Evolutionary conservation across 2,329 filamentous ascomycete genomes (phyloP).

Genomic region (Aureobasidium sp.): DNA sequence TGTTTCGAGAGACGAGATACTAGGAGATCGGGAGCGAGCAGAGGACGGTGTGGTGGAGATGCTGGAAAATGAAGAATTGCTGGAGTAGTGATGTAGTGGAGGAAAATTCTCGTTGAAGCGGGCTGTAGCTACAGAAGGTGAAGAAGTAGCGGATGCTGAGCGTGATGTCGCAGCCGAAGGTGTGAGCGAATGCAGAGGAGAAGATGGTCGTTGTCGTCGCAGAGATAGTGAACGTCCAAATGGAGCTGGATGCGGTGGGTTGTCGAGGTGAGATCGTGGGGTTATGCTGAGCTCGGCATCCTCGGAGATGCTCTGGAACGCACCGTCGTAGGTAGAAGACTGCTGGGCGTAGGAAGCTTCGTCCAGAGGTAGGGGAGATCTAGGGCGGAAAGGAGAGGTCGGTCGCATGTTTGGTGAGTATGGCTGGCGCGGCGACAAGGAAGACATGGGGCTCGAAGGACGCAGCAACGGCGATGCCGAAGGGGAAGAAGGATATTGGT

Average conservation of each 20-base stretch:
- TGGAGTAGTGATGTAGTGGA: slow-evolving; percentile 27
- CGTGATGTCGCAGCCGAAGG: slow-evolving; percentile 16
- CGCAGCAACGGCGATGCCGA: slow-evolving; percentile 26
- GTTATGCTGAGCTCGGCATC: slow-evolving; percentile 41
- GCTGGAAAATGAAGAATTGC: slow-evolving; percentile 35
- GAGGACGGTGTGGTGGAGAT: slow-evolving; percentile 66
- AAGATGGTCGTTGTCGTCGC: slow-evolving; percentile 35
- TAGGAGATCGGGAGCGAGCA: slow-evolving; percentile 81
- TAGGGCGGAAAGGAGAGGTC: slow-evolving; percentile 17
- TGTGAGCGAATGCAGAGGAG: slow-evolving; percentile 35
- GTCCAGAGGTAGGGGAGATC: slow-evolving; percentile 12
- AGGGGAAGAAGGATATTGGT: slow-evolving; percentile 23
- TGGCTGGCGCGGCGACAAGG: slow-evolving; percentile 35
- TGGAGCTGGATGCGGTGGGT: slow-evolving; percentile 15
- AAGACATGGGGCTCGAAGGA: slow-evolving; percentile 27
- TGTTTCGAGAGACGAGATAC: slow-evolving; percentile 90
- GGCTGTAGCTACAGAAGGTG: slow-evolving; percentile 33
- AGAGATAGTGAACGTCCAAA: slow-evolving; percentile 25
- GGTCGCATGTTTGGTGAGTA: slow-evolving; percentile 6
- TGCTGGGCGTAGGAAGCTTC: slow-evolving; percentile 20
- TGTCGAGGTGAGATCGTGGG: slow-evolving; percentile 26
- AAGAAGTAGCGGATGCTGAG: slow-evolving; percentile 24
- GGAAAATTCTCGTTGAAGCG: slow-evolving; percentile 43
- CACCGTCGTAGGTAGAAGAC: slow-evolving; percentile 24
- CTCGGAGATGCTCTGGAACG: slow-evolving; percentile 36